Percentiles rank a stretch among this genome's conserved stretches.
These are phyloP conservation scores for Hyaloscypha variabilis DNA, from an alignment of 495 filamentous ascomycete species.

Conservation along the genomic window DNA sequence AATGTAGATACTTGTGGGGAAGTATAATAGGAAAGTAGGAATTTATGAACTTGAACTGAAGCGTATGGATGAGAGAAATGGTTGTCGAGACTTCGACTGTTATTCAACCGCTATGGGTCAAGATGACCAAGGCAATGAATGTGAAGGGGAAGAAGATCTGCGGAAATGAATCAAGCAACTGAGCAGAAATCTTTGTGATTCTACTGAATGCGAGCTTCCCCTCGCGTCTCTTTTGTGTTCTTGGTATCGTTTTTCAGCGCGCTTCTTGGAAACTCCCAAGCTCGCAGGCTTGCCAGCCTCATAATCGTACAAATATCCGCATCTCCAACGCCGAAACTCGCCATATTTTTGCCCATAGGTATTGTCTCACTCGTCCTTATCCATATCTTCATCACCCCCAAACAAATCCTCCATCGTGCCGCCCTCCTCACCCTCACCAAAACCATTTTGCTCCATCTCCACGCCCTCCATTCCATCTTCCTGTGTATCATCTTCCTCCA, in stretches of 20 bases:
- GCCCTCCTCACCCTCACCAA: conserved; percentile 34
- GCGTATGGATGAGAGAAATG: background rate
- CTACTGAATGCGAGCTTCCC: background rate
- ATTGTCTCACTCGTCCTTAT: conserved; percentile 18
- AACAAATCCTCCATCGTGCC: conserved; percentile 35
- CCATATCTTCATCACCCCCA: conserved; percentile 28
- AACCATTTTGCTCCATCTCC: conserved; percentile 60
- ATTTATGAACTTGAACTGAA: background rate
- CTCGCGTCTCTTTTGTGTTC: background rate
- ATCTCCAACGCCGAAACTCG: background rate
- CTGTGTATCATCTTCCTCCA: conserved; percentile 52
- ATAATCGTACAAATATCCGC: background rate
- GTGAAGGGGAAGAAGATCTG: background rate
- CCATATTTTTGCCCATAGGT: background rate
- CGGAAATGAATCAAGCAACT: background rate
- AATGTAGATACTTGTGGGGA: too few species aligned
- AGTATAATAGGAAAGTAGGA: too few species aligned
- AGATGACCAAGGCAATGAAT: background rate
- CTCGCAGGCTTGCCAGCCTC: background rate
- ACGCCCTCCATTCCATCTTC: conserved; percentile 56
- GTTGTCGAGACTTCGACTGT: background rate
- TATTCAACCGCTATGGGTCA: too few species aligned
- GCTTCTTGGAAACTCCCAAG: background rate
- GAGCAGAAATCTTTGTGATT: background rate
- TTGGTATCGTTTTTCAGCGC: background rate